Evolutionary conservation across 1,284 basidiomycete species (phyloP), one percentile per base, ranked within the genome.

Genomic region (Ceraceosorus bombacis): DNA sequence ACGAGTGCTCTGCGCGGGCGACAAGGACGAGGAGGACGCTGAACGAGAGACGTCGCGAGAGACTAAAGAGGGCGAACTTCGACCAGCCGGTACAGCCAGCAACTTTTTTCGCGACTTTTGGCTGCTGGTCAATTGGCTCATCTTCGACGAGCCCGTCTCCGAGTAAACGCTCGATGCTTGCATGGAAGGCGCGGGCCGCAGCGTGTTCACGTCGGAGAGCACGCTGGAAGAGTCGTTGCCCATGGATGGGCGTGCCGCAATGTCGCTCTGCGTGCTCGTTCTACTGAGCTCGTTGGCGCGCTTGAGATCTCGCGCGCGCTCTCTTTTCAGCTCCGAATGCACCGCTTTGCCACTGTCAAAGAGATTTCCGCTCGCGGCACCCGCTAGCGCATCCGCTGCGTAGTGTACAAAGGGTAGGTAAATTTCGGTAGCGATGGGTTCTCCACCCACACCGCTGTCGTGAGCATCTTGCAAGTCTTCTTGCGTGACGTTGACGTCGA

Each of bases 351-450:
- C 51, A 40, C 54, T 40, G 41, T 67, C 57, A 40, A 63, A 63
- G 17, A 40, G 54, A 49, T 69, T 61, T 27, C 67, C 67, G 46
- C 61, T 61, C 13, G 64, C 66, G 52, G 63, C 65, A 38, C 59
- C 66, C 48, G 60, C 61, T 4, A 82, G 72, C 51, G 71, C 72
- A 12, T 81, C 80, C 9, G 81, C 81, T 4, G 89, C 90, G 72
- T 85, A 96, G 78, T 95, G 91, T n/a, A 93, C 84, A 56, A 89
- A 82, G 1, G 92, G 92, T 0, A 95, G 77, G 75, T 84, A 96
- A 13, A 95, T 86, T 81, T 93, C 90, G 8, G 90, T 94, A 27
- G 27, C 27, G 27, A 27, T 27, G 9, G 85, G 82, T 15, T 10
- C 10, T 46, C 10, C 43, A 15, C 59, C 57, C 1, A 85, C 78